Percentiles rank a stretch among this genome's conserved stretches.
These are phyloP conservation scores for Fagus sylvatica DNA, from an alignment of 306 rosid genomes.

Conservation along the genomic window DNA sequence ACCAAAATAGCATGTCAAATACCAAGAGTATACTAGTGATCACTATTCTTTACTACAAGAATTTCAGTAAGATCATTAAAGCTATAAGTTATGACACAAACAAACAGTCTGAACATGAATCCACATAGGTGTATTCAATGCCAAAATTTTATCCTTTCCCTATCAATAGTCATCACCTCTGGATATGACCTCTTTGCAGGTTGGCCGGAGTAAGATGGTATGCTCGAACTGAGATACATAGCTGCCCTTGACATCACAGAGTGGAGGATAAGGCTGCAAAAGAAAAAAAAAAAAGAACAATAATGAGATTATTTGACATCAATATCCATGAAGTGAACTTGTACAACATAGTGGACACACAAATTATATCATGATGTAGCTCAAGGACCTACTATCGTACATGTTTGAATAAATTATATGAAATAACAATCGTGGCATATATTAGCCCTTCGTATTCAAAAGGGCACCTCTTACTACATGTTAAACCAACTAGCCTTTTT, in stretches of 20 bases:
- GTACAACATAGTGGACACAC: neutral
- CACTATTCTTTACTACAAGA: no score
- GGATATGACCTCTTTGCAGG: slow-evolving; percentile 97
- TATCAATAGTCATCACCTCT: slow-evolving; percentile 82
- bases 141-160: neutral
- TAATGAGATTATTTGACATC: slow-evolving; percentile 3
- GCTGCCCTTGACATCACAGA: slow-evolving; percentile 87
- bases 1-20: neutral
- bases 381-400: no score
- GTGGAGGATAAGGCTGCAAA: slow-evolving; percentile 82
- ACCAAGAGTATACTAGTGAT: neutral
- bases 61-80: no score
- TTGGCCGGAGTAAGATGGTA: slow-evolving; percentile 85
- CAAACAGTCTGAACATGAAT: neutral
- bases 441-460: no score
- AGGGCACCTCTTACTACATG: no score
- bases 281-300: neutral
- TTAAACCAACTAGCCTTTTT: no score
- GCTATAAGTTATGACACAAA: neutral
- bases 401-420: no score
- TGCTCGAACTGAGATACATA: slow-evolving; percentile 95
- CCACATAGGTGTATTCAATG: neutral
- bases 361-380: neutral
- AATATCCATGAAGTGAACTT: slow-evolving; percentile 9
- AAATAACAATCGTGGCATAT: no score